Conservation (phyloP, 2,329 filamentous ascomycete genomes). For the Phyllosticta paracitricarpa region DNA sequence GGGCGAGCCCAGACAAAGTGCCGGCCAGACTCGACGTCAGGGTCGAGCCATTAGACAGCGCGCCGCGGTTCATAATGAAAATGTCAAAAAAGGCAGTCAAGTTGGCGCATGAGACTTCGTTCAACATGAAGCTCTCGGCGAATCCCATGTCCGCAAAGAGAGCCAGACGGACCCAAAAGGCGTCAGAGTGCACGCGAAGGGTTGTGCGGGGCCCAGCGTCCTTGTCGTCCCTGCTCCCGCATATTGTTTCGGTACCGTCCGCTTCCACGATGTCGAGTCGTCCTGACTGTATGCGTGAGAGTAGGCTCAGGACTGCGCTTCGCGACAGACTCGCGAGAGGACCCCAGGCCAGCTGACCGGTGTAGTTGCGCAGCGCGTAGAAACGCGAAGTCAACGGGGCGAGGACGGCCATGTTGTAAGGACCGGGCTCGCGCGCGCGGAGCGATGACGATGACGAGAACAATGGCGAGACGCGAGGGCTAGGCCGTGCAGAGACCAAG, state of each 20-base stretch:
- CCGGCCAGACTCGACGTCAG: conserved; percentile 49
- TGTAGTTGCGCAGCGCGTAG: conserved; percentile 30
- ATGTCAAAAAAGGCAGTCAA: conserved; percentile 61
- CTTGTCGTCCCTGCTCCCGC: conserved; percentile 23
- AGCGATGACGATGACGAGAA: background rate
- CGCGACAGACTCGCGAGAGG: conserved; percentile 38
- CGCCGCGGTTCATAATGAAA: conserved; percentile 59
- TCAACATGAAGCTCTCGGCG: conserved; percentile 63
- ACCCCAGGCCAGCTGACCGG: conserved; percentile 38
- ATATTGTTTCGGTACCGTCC: conserved; percentile 35
- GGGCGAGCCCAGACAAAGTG: conserved; percentile 48
- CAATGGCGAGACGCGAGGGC: background rate
- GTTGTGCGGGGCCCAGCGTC: conserved; percentile 39
- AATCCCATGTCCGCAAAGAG: conserved; percentile 69
- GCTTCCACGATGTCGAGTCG: conserved; percentile 36
- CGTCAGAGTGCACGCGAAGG: conserved; percentile 52
- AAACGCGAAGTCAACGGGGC: conserved; percentile 28
- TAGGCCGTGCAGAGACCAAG: background rate
- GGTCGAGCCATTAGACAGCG: conserved; percentile 55
- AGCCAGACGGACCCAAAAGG: conserved; percentile 60
- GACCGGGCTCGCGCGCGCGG: background rate
- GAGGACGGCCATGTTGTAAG: conserved; percentile 23
- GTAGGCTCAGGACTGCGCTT: conserved; percentile 34
- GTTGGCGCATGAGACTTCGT: conserved; percentile 57
- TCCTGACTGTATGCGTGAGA: conserved; percentile 37